A percentile compares a stretch with the other conserved stretches of the same genome.
These are phyloP conservation scores for Suaeda aralocaspica DNA, from an alignment of 148 eudicot species.

Conservation along the genomic window DNA sequence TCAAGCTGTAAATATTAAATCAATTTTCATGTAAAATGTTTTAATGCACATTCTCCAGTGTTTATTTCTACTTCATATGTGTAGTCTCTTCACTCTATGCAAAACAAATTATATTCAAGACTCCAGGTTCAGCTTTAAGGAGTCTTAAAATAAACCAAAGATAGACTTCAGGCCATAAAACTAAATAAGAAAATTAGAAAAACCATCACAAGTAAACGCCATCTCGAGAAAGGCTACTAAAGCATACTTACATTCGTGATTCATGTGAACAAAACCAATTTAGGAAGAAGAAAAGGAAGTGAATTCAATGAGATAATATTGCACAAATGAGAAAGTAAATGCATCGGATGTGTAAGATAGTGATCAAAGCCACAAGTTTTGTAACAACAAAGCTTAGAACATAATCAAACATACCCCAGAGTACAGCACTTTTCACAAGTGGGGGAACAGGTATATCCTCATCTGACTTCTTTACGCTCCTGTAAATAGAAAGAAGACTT, in stretches of 20 bases:
- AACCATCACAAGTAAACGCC: neutral
- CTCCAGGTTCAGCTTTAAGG: no score
- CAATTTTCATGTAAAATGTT: no score
- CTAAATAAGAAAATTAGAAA: neutral
- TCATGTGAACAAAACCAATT: neutral
- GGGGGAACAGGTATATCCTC: constrained; percentile 71
- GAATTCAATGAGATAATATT: neutral
- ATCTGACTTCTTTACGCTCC: constrained; percentile 64
- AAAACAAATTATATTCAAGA: no score
- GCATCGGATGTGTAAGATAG: neutral
- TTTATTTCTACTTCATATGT: no score
- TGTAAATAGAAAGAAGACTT: constrained; percentile 18
- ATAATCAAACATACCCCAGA: constrained; percentile 52
- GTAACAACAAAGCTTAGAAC: neutral
- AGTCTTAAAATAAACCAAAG: no score
- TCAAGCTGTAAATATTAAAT: no score
- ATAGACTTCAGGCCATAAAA: no score
- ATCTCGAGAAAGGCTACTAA: neutral
- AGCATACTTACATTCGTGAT: neutral
- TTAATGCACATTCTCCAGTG: no score
- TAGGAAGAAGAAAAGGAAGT: neutral
- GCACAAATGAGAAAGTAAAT: neutral
- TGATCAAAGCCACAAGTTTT: neutral
- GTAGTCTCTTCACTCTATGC: no score
- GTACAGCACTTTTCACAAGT: constrained; percentile 65